Evolutionary conservation across 2,329 filamentous ascomycete species (phyloP).

Genomic region (Colletotrichum sojae): DNA sequence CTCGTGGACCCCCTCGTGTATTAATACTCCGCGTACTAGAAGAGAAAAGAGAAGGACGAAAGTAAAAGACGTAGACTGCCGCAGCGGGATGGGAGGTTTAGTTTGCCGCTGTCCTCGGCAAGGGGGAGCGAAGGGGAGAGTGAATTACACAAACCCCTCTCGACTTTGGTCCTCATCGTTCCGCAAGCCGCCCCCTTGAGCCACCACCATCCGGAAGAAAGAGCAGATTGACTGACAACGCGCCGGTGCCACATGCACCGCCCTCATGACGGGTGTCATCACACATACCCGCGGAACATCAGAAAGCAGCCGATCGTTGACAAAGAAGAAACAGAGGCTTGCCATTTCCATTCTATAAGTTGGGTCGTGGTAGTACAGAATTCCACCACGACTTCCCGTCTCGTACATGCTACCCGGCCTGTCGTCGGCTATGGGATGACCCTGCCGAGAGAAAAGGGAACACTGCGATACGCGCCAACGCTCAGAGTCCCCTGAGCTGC

Average conservation of each 20-base stretch:
- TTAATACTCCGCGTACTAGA: too few relatives aligned
- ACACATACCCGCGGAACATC: not conserved
- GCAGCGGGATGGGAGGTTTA: too few relatives aligned
- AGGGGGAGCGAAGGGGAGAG: too few relatives aligned
- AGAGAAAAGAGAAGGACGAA: too few relatives aligned
- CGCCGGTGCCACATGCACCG: conserved; percentile 13
- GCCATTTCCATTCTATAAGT: conserved; percentile 37
- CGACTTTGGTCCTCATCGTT: conserved; percentile 1
- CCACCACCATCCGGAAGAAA: not conserved
- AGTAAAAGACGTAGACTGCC: too few relatives aligned
- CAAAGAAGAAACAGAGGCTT: conserved; percentile 32
- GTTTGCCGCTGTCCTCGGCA: too few relatives aligned
- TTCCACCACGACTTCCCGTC: conserved; percentile 7
- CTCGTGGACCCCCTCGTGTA: not conserved
- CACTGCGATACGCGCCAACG: not conserved
- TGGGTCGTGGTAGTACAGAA: conserved; percentile 34
- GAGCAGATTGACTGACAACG: not conserved
- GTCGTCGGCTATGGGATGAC: too few relatives aligned
- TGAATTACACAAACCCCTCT: not conserved
- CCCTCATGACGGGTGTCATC: not conserved
- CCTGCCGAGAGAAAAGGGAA: not conserved
- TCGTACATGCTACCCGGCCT: not conserved
- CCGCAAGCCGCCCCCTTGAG: conserved; percentile 26
- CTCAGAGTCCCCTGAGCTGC: conserved; percentile 54
- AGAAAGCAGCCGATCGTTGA: not conserved